A percentile compares a stretch with the other conserved stretches of the same genome.
phyloP scores from a whole-genome alignment of 2,329 filamentous ascomycete species.

The Hypoxylon sp. region DNA sequence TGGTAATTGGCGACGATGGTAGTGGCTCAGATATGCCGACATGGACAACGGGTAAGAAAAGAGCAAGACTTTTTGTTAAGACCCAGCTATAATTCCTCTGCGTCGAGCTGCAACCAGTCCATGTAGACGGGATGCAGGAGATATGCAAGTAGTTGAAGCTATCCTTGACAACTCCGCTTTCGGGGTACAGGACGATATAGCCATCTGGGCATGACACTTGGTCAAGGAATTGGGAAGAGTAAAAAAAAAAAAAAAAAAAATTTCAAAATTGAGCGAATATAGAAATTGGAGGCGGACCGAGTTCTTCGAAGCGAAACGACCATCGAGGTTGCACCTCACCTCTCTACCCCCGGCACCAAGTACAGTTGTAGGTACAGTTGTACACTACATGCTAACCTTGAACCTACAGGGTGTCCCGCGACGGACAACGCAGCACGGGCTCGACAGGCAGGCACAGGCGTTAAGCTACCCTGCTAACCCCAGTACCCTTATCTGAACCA shows the following conservation, averaged over 20 bases:
- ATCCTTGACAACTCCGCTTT: constrained; percentile 44
- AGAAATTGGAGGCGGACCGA: constrained; percentile 44
- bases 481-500: constrained; percentile 23
- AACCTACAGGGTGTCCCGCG: constrained; percentile 20
- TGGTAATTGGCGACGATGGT: constrained; percentile 42
- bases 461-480: constrained; percentile 11
- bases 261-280: constrained; percentile 45
- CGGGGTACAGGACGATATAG: constrained; percentile 38
- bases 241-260: constrained; percentile 22
- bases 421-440: constrained; percentile 40
- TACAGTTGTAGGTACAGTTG: constrained; percentile 25
- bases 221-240: constrained; percentile 20
- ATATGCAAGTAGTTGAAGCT: constrained; percentile 42
- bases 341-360: constrained; percentile 8
- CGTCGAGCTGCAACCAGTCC: constrained; percentile 35
- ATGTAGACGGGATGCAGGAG: constrained; percentile 39
- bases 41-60: constrained; percentile 25
- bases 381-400: constrained; percentile 31
- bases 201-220: constrained; percentile 36
- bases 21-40: constrained; percentile 41
- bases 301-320: constrained; percentile 30
- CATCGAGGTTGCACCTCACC: constrained; percentile 40
- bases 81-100: constrained; percentile 35
- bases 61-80: constrained; percentile 4
- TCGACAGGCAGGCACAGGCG: constrained; percentile 28